phyloP scores from a whole-genome alignment of 768 basidiomycete genomes.

The Serpula lacrymans region DNA sequence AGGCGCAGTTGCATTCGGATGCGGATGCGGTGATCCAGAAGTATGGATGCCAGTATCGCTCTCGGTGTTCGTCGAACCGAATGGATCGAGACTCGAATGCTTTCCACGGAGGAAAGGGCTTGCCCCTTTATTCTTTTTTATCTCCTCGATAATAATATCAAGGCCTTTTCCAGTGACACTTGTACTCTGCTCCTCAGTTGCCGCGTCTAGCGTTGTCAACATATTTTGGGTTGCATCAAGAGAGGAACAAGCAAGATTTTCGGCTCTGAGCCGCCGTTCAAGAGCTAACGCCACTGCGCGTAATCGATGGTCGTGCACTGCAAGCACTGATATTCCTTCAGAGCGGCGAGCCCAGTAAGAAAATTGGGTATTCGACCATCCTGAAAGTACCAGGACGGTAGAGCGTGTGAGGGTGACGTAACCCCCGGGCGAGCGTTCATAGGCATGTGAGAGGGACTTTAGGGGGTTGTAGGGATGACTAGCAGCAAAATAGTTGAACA shows the following conservation, averaged over 20 bases:
- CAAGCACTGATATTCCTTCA: conserved; percentile 47
- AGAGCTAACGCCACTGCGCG: conserved; percentile 38
- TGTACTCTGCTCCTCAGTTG: conserved; percentile 31
- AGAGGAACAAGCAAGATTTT: conserved; percentile 7
- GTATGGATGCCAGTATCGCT: conserved; percentile 31
- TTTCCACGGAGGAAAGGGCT: conserved; percentile 50
- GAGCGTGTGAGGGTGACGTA: conserved; percentile 45
- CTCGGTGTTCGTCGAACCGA: conserved; percentile 38
- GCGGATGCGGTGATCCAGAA: conserved; percentile 26
- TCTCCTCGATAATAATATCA: conserved; percentile 44
- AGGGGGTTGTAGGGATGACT: conserved; percentile 53
- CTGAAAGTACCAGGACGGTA: conserved; percentile 44
- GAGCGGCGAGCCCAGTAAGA: conserved; percentile 53
- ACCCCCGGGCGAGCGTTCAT: conserved; percentile 35
- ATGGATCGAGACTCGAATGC: conserved; percentile 48
- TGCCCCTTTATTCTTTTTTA: conserved; percentile 45
- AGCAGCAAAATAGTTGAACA: conserved; percentile 8
- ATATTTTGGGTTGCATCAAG: conserved; percentile 8
- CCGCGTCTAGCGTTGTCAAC: conserved; percentile 24
- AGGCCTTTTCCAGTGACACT: conserved; percentile 48
- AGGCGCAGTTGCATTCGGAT: conserved; percentile 21
- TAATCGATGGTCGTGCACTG: conserved; percentile 37
- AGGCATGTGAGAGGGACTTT: conserved; percentile 43
- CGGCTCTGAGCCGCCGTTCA: conserved; percentile 35
- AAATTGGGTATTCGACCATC: conserved; percentile 53